A percentile compares a stretch with the other conserved stretches of the same genome.
Conservation (phyloP, 352 stramenopile genomes). For the Hyaloperonospora arabidopsidis region DNA sequence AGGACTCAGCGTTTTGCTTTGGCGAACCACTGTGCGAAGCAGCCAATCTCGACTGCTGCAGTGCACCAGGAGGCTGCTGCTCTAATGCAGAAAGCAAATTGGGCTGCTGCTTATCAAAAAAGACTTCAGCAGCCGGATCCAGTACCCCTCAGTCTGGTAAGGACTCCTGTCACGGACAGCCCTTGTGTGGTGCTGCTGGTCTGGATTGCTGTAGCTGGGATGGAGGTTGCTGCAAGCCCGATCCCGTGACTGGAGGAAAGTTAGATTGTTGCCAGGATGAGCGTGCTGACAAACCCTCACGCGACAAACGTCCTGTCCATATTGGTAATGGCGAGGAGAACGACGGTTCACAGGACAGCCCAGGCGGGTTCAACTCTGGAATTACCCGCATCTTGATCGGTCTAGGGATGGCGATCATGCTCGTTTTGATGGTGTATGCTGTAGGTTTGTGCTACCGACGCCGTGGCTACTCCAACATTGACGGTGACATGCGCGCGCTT, state of each 20-base stretch:
- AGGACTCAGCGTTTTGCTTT: slow-evolving; percentile 28
- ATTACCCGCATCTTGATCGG: slow-evolving; percentile 34
- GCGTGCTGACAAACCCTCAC: slow-evolving; percentile 3
- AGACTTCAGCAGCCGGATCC: background rate
- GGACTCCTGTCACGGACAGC: slow-evolving; percentile 33
- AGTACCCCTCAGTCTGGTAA: slow-evolving; percentile 10
- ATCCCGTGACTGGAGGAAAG: slow-evolving; percentile 22
- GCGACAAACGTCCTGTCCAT: slow-evolving; percentile 13
- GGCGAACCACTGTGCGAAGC: slow-evolving; percentile 35
- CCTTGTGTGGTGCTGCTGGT: slow-evolving; percentile 31
- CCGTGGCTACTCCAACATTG: slow-evolving; percentile 55
- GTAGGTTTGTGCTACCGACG: slow-evolving; percentile 54
- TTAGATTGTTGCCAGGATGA: slow-evolving; percentile 37
- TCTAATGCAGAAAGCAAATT: slow-evolving; percentile 27
- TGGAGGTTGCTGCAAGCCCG: slow-evolving; percentile 37
- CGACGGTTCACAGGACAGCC: slow-evolving; percentile 18
- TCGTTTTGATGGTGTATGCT: slow-evolving; percentile 37
- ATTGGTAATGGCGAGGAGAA: slow-evolving; percentile 14
- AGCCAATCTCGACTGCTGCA: slow-evolving; percentile 41
- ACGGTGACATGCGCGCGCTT: slow-evolving; percentile 51
- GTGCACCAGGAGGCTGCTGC: slow-evolving; percentile 38
- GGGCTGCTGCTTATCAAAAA: slow-evolving; percentile 33
- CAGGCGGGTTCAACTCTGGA: slow-evolving; percentile 2
- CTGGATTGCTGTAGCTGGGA: slow-evolving; percentile 40
- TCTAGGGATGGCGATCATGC: slow-evolving; percentile 30